phyloP scores from a whole-genome alignment of 345 rosid species.

The Euphorbia lathyris region DNA sequence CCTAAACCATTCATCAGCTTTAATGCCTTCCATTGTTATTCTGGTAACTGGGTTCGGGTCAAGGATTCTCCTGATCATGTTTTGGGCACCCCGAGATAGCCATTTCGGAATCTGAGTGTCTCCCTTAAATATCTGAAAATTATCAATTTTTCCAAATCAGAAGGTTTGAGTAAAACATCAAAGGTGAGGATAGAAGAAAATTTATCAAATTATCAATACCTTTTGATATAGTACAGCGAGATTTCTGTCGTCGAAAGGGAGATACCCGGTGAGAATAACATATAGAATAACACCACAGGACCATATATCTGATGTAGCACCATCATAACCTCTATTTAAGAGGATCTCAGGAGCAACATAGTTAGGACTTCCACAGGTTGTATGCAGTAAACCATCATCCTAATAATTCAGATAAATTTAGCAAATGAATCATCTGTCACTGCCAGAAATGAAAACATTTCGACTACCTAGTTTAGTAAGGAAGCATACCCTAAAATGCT shows the following conservation, averaged over 20 bases:
- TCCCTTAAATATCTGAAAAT: slow-evolving; percentile 78
- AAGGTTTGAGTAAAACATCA: not conserved
- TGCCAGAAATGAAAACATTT: not conserved
- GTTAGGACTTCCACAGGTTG: slow-evolving; percentile 99
- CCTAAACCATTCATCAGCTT: slow-evolving; percentile 75
- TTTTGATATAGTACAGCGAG: slow-evolving; percentile 90
- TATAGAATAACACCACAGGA: slow-evolving; percentile 90
- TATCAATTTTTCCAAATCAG: not conserved
- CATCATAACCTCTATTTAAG: slow-evolving; percentile 80
- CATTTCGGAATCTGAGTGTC: slow-evolving; percentile 75
- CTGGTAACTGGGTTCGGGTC: slow-evolving; percentile 78
- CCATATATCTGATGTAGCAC: slow-evolving; percentile 91
- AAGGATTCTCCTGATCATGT: slow-evolving; percentile 67
- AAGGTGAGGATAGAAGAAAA: not conserved
- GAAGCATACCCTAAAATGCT: slow-evolving; percentile 72
- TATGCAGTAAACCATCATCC: slow-evolving; percentile 91
- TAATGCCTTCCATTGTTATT: slow-evolving; percentile 58
- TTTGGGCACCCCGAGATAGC: slow-evolving; percentile 75
- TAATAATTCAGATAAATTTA: slow-evolving; percentile 18
- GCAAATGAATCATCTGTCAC: not conserved
- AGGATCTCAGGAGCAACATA: slow-evolving; percentile 96
- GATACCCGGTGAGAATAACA: slow-evolving; percentile 77
- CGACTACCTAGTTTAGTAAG: not conserved
- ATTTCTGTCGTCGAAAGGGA: slow-evolving; percentile 95
- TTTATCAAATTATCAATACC: slow-evolving; percentile 39